A percentile compares a stretch with the other conserved stretches of the same genome.
phyloP scores from a whole-genome alignment of 768 basidiomycete species.

The Suillus luteus region DNA sequence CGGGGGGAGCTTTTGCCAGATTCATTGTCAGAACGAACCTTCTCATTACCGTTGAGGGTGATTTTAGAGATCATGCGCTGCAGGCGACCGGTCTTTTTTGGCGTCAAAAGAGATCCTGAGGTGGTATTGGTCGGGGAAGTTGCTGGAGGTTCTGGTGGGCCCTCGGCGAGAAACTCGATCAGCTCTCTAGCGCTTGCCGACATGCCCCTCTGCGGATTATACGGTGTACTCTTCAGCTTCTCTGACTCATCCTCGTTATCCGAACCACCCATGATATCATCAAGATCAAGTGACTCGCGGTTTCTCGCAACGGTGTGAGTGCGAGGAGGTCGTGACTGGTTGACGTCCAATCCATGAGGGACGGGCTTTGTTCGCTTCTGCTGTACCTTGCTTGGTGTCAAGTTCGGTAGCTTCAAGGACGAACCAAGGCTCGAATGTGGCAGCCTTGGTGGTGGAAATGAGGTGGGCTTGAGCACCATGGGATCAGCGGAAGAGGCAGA shows the following conservation, averaged over 20 bases:
- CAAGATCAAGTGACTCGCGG: slow-evolving; percentile 71
- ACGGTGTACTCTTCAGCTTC: slow-evolving; percentile 42
- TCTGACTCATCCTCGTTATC: slow-evolving; percentile 53
- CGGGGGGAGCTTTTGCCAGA: slow-evolving; percentile 33
- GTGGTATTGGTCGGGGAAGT: slow-evolving; percentile 39
- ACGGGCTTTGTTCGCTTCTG: slow-evolving; percentile 25
- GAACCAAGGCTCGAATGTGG: slow-evolving; percentile 33
- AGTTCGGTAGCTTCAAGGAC: slow-evolving; percentile 29
- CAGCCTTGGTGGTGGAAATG: slow-evolving; percentile 27
- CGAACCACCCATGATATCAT: slow-evolving; percentile 71
- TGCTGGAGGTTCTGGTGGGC: slow-evolving; percentile 46
- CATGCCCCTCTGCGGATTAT: slow-evolving; percentile 35
- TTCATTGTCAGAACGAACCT: slow-evolving; percentile 19
- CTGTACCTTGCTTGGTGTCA: slow-evolving; percentile 24
- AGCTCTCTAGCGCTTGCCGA: slow-evolving; percentile 51
- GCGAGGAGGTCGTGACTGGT: slow-evolving; percentile 22
- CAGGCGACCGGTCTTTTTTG: slow-evolving; percentile 59
- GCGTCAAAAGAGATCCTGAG: slow-evolving; percentile 42
- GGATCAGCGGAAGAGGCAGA: slow-evolving; percentile 38
- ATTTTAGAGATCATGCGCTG: slow-evolving; percentile 85
- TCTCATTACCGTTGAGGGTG: slow-evolving; percentile 43
- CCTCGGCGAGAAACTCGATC: slow-evolving; percentile 59
- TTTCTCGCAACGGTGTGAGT: slow-evolving; percentile 56
- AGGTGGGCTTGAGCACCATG: slow-evolving; percentile 14
- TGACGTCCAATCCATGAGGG: slow-evolving; percentile 33